Base-by-base conservation (phyloP, 139 green algal genomes). In the Coelastrella sp. region DNA sequence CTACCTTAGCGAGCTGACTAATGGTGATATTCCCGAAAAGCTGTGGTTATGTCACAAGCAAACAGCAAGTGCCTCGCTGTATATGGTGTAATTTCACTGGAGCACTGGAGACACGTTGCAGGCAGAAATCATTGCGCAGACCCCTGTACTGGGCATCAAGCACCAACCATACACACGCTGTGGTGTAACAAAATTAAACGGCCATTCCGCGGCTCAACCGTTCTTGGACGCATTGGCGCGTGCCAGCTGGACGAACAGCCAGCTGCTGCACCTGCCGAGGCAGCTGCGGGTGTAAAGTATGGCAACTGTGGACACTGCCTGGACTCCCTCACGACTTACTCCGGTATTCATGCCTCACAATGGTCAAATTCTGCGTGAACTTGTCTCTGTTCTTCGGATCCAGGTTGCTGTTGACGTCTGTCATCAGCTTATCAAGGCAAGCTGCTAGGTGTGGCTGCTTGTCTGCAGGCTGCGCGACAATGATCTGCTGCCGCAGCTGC, bases 301-400 rank as follows among this genome's bases (percentile, higher is more conserved):
- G 68, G 19, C 68, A 10, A 24, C 8, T 12, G 15, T 11, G 10
- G 7, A 35, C 22, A 22, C 19, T 24, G 17, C 68, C 68, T 10
- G 9, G 7, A 19, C 68, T 25, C 19, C 24, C 60, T 87, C 92
- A 95, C 27, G 79, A 70, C 74, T 96, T 97, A 73, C 89, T 91
- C 9, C 96, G 89, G 92, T 98, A 98, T 59, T 99, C 98, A 75
- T 99, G 97, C 49, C 97, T 89, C 59, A 99, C 96, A 15, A 98
- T 94, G 14, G 97, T 99, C 57, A 99, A 91, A 90, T 99, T 99
- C 93, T 95, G 98, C 61, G 98, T 99, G 95, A 99, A 99, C 93
- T 97, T 98, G 95, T 99, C 98, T 7, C 97, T 91, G 93, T 99
- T 99, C 93, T 98, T 99, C 25, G 97, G 91, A 86, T 99, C 98